Conservation (phyloP, 345 rosid genomes). For the Luvunga scandens region DNA sequence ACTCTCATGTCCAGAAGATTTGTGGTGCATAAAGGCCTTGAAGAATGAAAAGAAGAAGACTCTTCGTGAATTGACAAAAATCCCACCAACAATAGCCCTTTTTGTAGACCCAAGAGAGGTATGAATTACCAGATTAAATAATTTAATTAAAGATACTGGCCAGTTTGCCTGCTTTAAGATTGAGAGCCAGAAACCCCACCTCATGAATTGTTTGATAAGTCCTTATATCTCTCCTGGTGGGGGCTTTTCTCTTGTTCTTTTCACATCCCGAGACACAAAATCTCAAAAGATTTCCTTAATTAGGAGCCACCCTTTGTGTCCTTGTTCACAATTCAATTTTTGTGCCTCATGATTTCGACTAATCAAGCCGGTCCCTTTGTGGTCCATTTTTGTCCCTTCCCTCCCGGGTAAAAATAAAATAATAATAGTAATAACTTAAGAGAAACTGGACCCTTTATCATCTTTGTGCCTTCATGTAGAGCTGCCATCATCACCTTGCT, state of each 20-base stretch:
- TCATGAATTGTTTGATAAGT: conserved; percentile 24
- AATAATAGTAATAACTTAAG: not conserved
- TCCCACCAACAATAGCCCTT: conserved; percentile 38
- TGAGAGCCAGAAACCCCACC: conserved; percentile 23
- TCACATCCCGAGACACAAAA: conserved; percentile 37
- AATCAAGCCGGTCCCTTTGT: conserved; percentile 20
- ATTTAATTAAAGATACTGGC: not conserved
- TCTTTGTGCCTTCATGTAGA: conserved; percentile 4
- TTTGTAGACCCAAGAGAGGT: conserved; percentile 95
- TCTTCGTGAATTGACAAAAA: conserved; percentile 27
- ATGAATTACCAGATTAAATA: conserved; percentile 13
- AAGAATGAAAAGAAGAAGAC: conserved; percentile 29
- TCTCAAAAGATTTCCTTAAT: conserved; percentile 57
- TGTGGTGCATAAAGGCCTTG: conserved; percentile 81
- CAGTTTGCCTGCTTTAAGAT: conserved; percentile 1
- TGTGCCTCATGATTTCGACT: conserved; percentile 33
- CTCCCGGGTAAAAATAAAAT: not conserved
- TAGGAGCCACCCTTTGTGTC: conserved; percentile 60
- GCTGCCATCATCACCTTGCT: not conserved
- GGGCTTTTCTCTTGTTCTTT: conserved; percentile 42
- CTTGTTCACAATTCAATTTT: conserved; percentile 26
- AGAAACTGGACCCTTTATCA: conserved; percentile 12
- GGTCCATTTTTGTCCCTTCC: conserved; percentile 30
- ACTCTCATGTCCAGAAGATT: conserved; percentile 74
- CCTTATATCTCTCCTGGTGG: conserved; percentile 25